Evolutionary conservation across 1,139 yeast species (phyloP), one percentile per base, ranked within the genome.

Genomic region (Torulaspora pretoriensis): DNA sequence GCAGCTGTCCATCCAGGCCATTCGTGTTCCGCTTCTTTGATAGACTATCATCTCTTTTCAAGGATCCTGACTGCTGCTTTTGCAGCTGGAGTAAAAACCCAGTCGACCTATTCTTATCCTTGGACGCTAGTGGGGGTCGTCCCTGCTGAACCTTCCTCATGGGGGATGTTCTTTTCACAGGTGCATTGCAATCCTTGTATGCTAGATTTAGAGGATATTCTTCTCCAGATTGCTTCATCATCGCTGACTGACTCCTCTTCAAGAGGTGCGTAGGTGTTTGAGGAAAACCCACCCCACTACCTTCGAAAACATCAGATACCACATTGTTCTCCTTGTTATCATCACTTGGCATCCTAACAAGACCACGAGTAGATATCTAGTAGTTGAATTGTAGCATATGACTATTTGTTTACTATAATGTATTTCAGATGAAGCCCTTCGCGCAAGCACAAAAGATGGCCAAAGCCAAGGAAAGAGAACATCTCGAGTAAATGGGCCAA

Each of bases 121-220:
- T 62, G n/a, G 60, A 50, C 9, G 63, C 64, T 26, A 62, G 45
- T 2, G 67, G 67, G 28, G 52, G 46, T 37, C 67, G 46, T 7
- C 46, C 49, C 36, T 44, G 46, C 28, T 38, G 48, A 13, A 16
- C 36, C 30, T 45, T 36, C 43, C 49, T 46, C 24, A 45, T 29
- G 12, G 50, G 50, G 12, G 54, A 43, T 25, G 40, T 35, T 33
- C 44, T 49, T 39, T 42, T 50, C 16, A 38, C 44, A 26, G 38
- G 41, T n/a, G 31, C 35, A 24, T 37, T 31, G 8, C 37, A 39
- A 12, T 23, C 35, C 10, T 24, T 16, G 16, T 40, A 35, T 12
- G 35, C 30, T 23, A 33, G 17, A 23, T 36, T 38, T 10, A 27
- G 31, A 32, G 24, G 41, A 27, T 40, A 35, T 9, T 10, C 36